These are phyloP conservation scores for Cupressus sempervirens DNA, from an alignment of 75 land plant species.

Conservation along the genomic window DNA sequence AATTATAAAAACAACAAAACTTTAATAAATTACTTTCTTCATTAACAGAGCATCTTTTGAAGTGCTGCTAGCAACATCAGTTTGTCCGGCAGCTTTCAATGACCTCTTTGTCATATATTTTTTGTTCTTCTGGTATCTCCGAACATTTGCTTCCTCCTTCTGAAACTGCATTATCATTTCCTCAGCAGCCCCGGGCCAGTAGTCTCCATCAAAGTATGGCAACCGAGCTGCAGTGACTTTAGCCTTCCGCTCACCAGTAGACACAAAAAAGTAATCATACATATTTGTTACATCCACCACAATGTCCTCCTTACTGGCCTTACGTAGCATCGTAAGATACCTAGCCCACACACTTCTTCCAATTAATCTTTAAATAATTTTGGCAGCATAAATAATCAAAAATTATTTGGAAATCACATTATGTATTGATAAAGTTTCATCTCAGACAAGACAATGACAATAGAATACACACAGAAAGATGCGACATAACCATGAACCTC, in stretches of 20 bases:
- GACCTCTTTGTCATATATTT: slow-evolving; percentile 78
- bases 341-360: slow-evolving; percentile 18
- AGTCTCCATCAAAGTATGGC: slow-evolving; percentile 98
- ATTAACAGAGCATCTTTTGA: slow-evolving; percentile 87
- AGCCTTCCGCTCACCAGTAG: slow-evolving; percentile 81
- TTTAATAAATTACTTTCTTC: slow-evolving; percentile 55
- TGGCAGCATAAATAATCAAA: not conserved
- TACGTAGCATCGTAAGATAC: slow-evolving; percentile 84
- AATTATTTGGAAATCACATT: not conserved
- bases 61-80: slow-evolving; percentile 74
- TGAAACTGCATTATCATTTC: slow-evolving; percentile 79
- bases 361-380: not conserved
- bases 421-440: not conserved
- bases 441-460: not conserved
- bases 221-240: slow-evolving; percentile 89
- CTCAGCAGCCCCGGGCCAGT: slow-evolving; percentile 99
- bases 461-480: not conserved
- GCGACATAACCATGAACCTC: not conserved
- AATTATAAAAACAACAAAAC: not conserved
- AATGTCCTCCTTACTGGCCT: slow-evolving; percentile 73
- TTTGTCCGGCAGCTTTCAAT: slow-evolving; percentile 77
- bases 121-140: slow-evolving; percentile 82
- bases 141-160: slow-evolving; percentile 77
- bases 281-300: slow-evolving; percentile 85
- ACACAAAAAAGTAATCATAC: slow-evolving; percentile 79